phyloP scores from a whole-genome alignment of 257 asterid genomes.

The Lycium ferocissimum region DNA sequence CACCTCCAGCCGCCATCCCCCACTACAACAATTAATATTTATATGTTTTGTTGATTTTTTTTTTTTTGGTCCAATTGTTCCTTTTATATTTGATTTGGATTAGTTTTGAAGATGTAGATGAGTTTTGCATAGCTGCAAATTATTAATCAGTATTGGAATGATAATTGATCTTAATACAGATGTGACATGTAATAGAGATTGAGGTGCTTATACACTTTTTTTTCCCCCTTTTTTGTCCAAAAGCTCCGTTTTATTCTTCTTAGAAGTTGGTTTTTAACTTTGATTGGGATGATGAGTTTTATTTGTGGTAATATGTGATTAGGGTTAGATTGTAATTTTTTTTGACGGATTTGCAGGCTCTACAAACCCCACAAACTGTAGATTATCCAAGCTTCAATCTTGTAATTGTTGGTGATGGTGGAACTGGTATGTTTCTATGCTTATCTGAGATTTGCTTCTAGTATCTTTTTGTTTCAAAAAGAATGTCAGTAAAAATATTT shows the following conservation, averaged over 20 bases:
- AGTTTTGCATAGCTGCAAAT: neutral
- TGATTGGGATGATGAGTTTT: neutral
- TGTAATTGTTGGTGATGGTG: constrained; percentile 81
- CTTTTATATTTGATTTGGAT: too few species aligned
- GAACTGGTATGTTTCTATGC: constrained; percentile 55
- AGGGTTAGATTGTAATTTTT: neutral
- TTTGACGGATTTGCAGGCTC: constrained; percentile 43
- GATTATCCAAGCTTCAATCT: constrained; percentile 87
- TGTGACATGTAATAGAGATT: too few species aligned
- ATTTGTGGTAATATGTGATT: too few species aligned
- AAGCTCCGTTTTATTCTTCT: neutral
- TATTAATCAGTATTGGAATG: neutral
- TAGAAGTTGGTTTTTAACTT: neutral
- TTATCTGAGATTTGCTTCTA: neutral
- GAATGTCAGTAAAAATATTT: neutral
- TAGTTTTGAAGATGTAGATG: too few species aligned
- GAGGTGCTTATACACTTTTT: neutral
- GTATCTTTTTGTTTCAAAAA: neutral
- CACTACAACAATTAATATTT: too few species aligned
- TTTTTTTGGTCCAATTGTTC: too few species aligned
- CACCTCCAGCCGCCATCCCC: too few species aligned
- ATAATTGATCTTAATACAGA: neutral
- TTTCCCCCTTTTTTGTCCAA: neutral
- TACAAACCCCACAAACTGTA: constrained; percentile 76
- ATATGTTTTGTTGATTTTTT: too few species aligned